Percentiles rank a stretch among this genome's conserved stretches.
phyloP scores from a whole-genome alignment of 129 eudicot genomes.

The Cynara cardunculus region DNA sequence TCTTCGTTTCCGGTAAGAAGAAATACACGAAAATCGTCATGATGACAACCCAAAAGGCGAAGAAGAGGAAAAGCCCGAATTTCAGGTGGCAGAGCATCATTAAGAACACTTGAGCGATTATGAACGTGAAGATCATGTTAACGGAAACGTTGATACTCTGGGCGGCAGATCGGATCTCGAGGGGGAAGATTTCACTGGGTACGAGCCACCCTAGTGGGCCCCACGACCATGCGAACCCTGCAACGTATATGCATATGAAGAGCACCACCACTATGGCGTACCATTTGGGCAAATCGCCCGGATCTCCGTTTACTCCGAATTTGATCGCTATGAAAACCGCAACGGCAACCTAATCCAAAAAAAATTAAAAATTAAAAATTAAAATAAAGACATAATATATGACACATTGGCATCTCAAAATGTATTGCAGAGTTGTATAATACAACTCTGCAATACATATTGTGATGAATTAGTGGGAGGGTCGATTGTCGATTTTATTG shows the following conservation, averaged over 20 bases:
- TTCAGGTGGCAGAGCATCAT: slow-evolving; percentile 80
- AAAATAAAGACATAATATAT: not conserved
- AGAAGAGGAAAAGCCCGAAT: slow-evolving; percentile 81
- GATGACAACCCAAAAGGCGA: slow-evolving; percentile 57
- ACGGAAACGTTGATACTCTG: slow-evolving; percentile 85
- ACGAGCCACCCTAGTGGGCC: slow-evolving; percentile 93
- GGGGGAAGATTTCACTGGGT: slow-evolving; percentile 88
- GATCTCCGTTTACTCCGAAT: slow-evolving; percentile 68
- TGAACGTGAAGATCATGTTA: slow-evolving; percentile 92
- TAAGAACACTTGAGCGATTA: slow-evolving; percentile 70
- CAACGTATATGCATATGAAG: slow-evolving; percentile 75
- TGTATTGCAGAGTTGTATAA: not conserved
- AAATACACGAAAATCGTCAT: slow-evolving; percentile 64
- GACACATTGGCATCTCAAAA: not conserved
- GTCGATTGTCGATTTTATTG: not conserved
- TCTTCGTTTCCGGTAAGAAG: slow-evolving; percentile 90
- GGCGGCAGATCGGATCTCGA: slow-evolving; percentile 86
- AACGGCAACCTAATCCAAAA: slow-evolving; percentile 48
- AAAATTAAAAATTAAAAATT: not conserved
- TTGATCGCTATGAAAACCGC: slow-evolving; percentile 65
- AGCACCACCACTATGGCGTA: slow-evolving; percentile 79
- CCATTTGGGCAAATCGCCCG: slow-evolving; percentile 61
- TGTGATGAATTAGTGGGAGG: not conserved
- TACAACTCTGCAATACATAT: not conserved
- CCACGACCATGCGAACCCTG: slow-evolving; percentile 98